phyloP scores from a whole-genome alignment of 2,329 filamentous ascomycete genomes.

The Colletotrichum aenigma region DNA sequence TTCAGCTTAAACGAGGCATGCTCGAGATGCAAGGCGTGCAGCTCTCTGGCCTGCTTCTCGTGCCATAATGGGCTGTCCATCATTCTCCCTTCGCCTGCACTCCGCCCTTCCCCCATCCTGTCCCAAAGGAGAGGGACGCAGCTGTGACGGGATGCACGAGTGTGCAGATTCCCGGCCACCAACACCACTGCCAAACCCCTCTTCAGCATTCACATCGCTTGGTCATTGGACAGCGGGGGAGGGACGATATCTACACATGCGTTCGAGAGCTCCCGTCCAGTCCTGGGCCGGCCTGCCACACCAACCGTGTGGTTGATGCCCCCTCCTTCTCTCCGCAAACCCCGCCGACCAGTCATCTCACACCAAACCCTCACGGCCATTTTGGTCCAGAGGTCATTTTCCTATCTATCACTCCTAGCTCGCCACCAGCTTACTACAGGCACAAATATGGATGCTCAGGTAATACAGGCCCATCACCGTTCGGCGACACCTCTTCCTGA shows the following conservation, averaged over 20 bases:
- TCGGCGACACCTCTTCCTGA: neutral
- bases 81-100: neutral
- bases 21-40: neutral
- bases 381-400: neutral
- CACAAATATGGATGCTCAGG: neutral
- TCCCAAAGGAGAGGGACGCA: constrained; percentile 18
- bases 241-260: neutral
- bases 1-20: neutral
- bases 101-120: neutral
- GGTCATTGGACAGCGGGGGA: neutral
- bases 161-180: constrained; percentile 19
- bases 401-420: neutral
- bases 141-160: constrained; percentile 18
- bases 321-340: neutral
- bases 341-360: neutral
- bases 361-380: neutral
- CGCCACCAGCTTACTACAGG: neutral
- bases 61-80: neutral
- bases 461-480: neutral
- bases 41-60: neutral
- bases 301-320: neutral
- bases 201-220: neutral
- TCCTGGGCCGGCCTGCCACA: neutral
- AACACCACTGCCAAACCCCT: neutral
- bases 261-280: neutral